phyloP scores from a whole-genome alignment of 2,329 filamentous ascomycete genomes.

The Nemania bipapillata region DNA sequence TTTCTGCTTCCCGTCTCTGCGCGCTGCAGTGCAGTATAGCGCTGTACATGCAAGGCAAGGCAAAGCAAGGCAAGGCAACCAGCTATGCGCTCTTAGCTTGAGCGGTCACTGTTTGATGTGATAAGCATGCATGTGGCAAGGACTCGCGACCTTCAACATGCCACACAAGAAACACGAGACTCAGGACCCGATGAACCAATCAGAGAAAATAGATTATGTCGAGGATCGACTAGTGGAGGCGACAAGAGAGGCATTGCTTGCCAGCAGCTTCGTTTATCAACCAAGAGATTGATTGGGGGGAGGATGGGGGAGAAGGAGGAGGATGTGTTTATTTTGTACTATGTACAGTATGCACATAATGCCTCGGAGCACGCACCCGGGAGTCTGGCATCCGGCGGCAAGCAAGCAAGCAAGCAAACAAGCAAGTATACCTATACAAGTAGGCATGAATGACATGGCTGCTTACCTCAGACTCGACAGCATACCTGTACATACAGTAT shows the following conservation, averaged over 20 bases:
- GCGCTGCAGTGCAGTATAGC: background rate
- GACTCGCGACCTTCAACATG: slow-evolving; percentile 15
- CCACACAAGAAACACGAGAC: background rate
- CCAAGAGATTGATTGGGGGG: background rate
- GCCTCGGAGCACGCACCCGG: background rate
- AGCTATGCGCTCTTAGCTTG: background rate
- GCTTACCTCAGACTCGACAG: background rate
- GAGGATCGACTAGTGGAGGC: background rate
- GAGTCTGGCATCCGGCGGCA: background rate
- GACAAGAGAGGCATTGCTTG: background rate
- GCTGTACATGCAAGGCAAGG: background rate
- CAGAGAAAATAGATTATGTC: background rate
- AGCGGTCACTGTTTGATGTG: slow-evolving; percentile 14
- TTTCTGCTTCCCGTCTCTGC: background rate
- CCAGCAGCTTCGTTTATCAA: background rate
- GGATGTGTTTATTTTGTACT: background rate
- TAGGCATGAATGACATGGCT: background rate
- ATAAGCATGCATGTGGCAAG: slow-evolving; percentile 28
- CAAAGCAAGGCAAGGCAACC: slow-evolving; percentile 3
- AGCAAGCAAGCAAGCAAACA: background rate
- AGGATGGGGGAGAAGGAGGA: too few species aligned
- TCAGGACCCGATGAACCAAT: slow-evolving; percentile 12
- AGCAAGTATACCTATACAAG: too few species aligned
- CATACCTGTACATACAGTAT: background rate
- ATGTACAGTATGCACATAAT: too few species aligned